Evolutionary conservation across 163 green algal species (phyloP), one percentile per base, ranked within the genome.

Genomic region (Scenedesmus sp.): DNA sequence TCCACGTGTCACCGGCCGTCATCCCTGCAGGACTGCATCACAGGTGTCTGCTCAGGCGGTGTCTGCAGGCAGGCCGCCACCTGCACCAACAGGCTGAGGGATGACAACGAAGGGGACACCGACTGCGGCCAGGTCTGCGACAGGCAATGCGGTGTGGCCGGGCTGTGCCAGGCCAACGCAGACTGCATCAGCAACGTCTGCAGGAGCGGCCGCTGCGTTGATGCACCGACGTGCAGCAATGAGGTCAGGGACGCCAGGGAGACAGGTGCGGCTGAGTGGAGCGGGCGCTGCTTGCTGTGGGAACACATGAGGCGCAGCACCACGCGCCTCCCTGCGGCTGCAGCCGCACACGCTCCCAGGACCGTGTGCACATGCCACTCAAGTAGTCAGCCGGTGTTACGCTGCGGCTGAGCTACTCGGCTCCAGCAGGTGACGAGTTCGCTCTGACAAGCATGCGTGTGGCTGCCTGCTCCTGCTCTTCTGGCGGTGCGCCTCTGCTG

Each of bases 81-180:
- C 15, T 90, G 85, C 85, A 90, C 42, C 59, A 90, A 90, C 85
- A 76, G 37, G 49, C 61, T 84, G 7, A 90, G 70, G n/a, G 85
- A 90, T 51, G 85, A 37, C n/a, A 73, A 49, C 3, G 85, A 90
- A 13, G 85, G 85, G 1, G 85, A 76, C 30, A 37, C 1, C 9
- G 73, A 83, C 35, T 83, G 73, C 33, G 73, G 73, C 13, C 44
- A 79, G 35, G 26, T 73, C 42, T 90, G 85, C 65, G 65, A 76
- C 65, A 76, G 30, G 26, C 68, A 56, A n/a, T 90, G 85, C 73
- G 85, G 85, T 13, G 44, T 73, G 30, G 35, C 15, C 15, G n/a
- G 68, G 26, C 83, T 44, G 1, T 90, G 85, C 68, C 42, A 46
- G 22, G 68, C n/a, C 44, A 53, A 51, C 9, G 46, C 43, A n/a